phyloP scores from a whole-genome alignment of 371 early-diverging fungal genomes.

The Thermomucor indicae-seudaticae region DNA sequence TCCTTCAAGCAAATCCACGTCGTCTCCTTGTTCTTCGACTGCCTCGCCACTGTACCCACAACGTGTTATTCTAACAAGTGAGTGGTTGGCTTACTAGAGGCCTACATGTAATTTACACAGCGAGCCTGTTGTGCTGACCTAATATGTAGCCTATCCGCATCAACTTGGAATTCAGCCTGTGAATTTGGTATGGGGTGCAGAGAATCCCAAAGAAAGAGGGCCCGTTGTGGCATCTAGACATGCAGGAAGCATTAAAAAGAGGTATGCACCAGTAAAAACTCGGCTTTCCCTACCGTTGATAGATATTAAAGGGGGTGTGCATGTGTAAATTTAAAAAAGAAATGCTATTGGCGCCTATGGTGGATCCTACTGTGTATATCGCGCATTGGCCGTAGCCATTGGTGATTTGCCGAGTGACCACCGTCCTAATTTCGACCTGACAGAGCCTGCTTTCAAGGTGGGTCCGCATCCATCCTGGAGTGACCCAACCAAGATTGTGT shows the following conservation, averaged over 20 bases:
- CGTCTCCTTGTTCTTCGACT: too few species aligned
- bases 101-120: not conserved
- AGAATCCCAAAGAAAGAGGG: slow-evolving; percentile 73
- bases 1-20: too few species aligned
- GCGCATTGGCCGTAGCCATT: slow-evolving; percentile 89
- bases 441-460: slow-evolving; percentile 82
- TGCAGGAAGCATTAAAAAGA: slow-evolving; percentile 69
- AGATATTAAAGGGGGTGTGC: too few species aligned
- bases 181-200: slow-evolving; percentile 80
- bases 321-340: slow-evolving; percentile 17
- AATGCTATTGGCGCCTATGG: slow-evolving; percentile 96
- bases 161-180: slow-evolving; percentile 86
- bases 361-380: slow-evolving; percentile 92
- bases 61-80: slow-evolving; percentile 49
- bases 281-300: too few species aligned
- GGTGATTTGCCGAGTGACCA: slow-evolving; percentile 83
- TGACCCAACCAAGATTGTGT: slow-evolving; percentile 89
- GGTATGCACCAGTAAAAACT: slow-evolving; percentile 49
- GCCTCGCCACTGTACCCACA: slow-evolving; percentile 25
- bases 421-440: slow-evolving; percentile 85
- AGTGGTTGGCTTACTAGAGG: slow-evolving; percentile 3
- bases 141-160: slow-evolving; percentile 69
- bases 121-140: not conserved
- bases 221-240: slow-evolving; percentile 87
- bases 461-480: slow-evolving; percentile 86